phyloP scores from a whole-genome alignment of 2,329 filamentous ascomycete species.

The Curvularia sp. region DNA sequence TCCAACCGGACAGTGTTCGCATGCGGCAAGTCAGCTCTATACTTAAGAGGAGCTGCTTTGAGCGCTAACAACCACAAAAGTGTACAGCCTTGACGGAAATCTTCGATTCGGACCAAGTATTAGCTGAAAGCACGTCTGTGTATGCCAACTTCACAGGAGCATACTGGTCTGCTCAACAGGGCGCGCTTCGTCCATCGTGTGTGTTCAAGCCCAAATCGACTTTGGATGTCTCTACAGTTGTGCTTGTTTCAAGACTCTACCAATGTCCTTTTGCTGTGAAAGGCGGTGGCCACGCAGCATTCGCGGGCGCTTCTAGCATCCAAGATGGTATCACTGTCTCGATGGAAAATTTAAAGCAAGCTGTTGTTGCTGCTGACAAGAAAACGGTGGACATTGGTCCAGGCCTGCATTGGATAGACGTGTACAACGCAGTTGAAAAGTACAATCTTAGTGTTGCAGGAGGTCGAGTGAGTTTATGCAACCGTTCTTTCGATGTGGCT shows the following conservation, averaged over 20 bases:
- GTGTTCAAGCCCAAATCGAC: constrained; percentile 27
- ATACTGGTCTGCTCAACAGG: constrained; percentile 40
- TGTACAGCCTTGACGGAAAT: constrained; percentile 25
- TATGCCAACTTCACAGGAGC: constrained; percentile 16
- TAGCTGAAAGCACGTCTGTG: constrained; percentile 5
- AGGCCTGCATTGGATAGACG: constrained; percentile 38
- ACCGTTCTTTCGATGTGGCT: too few relatives aligned
- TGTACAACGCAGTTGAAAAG: constrained; percentile 37
- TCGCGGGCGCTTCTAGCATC: constrained; percentile 51
- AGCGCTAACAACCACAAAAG: constrained; percentile 11
- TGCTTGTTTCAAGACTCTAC: constrained; percentile 23
- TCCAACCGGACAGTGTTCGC: background rate
- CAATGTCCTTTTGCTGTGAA: constrained; percentile 52
- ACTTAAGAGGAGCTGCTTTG: background rate
- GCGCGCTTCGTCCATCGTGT: constrained; percentile 27
- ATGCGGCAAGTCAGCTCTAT: constrained; percentile 1
- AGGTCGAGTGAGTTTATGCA: constrained; percentile 21
- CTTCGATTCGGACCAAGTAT: constrained; percentile 21
- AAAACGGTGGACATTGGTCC: constrained; percentile 32
- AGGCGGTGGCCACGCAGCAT: constrained; percentile 53
- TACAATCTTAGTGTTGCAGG: constrained; percentile 33
- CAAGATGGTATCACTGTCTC: constrained; percentile 54
- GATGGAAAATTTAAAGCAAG: constrained; percentile 41
- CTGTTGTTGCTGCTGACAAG: constrained; percentile 33
- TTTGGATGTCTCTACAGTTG: constrained; percentile 20